Evolutionary conservation across 768 basidiomycete genomes (phyloP), one percentile per base, ranked within the genome.

Genomic region (Termitomyces sp.): DNA sequence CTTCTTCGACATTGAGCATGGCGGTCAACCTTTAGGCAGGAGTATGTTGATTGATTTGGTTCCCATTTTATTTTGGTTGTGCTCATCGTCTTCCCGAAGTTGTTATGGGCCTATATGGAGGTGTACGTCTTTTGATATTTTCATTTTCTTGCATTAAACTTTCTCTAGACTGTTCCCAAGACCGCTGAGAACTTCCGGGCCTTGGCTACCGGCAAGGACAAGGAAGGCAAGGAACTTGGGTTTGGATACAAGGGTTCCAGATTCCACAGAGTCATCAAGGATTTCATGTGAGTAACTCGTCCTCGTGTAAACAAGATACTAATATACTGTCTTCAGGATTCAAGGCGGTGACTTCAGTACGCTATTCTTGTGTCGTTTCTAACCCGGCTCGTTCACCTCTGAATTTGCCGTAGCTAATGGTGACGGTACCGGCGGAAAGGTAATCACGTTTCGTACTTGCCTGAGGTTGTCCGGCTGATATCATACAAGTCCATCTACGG

Each of bases 181-280:
- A 98, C 95, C 32, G 94, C 79, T 25, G 95, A 94, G 80, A 98
- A 98, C 82, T 98, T 98, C 85, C 88, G 94, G 56, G 92, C 94
- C 47, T 80, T 99, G 63, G 77, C 91, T 12, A 91, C 93, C 37
- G 91, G 95, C 56, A 77, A 84, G 64, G 83, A 81, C 63, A 91
- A 88, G 75, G 84, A 89, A 56, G 91, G 90, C 58, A 79, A 79
- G 53, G 82, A 84, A 17, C 82, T 89, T 47, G 93, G 87, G 17
- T 96, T 80, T 67, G 94, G 95, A 10, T 99, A 94, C 82, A 89
- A 96, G 73, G 94, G 92, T 43, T 94, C 93, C 58, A 87, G 86
- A 63, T 99, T 99, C 85, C 96, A 99, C 75, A 89, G 95, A 68
- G 84, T 98, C 59, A 96, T 97, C 70, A 91, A 92, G 73, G 77